Base-by-base conservation (phyloP, 2,329 filamentous ascomycete species). In the Trichoderma sp. region DNA sequence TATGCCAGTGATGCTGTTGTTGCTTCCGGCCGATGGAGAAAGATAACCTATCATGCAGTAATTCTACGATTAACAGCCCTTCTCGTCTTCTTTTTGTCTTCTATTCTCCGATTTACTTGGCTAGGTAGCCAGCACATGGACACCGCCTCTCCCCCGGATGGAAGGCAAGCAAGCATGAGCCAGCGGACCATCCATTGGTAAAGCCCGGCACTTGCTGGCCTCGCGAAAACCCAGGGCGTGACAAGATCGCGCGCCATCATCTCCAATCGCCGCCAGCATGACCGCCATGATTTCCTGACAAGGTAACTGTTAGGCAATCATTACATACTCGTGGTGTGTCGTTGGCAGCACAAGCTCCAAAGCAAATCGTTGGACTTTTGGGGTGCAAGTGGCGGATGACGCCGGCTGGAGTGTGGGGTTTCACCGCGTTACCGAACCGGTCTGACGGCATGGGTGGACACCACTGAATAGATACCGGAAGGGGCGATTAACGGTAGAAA, bases 271-370 rank as follows among this genome's bases (percentile, higher is more conserved):
- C 20, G 7, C 17, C n/a, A 67, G 50, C 64, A 67, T 66, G 63
- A 43, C 64, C 53, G 23, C 65, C 65, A 26, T 39, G 17, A 17
- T 32, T 63, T 47, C 68, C 34, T 32, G 17, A 23, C 23, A 58
- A 65, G 63, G 70, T 39, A 43, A 53, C 47, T 70, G 26, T 72
- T 72, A 70, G 71, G 71, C 71, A 72, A 72, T 72, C 59, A 72
- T 72, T 72, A 72, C 71, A 55, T 72, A 72, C 28, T 30, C 17
- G 28, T 32, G 55, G 70, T 66, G 57, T 61, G 55, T 26, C 36
- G 57, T 43, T 68, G 26, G 34, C 30, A 28, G 20, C 39, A 62
- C 39, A 47, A 32, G 50, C 55, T 20, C 64, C n/a, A 36, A 43
- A 30, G n/a, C 64, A 39, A 39, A n/a, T 59, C 28, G 13, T 30